Evolutionary conservation across 179 eudicot species (phyloP), one percentile per base, ranked within the genome.

Genomic region (Spergularia azorica): DNA sequence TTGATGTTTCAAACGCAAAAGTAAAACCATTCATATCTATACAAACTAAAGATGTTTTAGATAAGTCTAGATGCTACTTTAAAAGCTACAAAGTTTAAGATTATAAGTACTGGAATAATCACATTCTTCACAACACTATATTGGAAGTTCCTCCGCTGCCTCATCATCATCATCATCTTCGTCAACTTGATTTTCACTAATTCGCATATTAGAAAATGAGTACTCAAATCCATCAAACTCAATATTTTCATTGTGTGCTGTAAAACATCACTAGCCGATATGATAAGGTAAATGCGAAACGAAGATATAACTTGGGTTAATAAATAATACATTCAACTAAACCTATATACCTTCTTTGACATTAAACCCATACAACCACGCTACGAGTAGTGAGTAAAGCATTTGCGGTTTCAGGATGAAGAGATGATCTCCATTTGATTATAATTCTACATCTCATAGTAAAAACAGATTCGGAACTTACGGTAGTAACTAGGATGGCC

Each of bases 321-420:
- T 4, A 14, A 56, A 56, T n/a, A 1, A 11, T 0, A 0, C 6
- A 11, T 11, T 5, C 5, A 10, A 12, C 1, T 56, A 12, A 4
- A n/a, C 5, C 18, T n/a, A 18, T 18, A 11, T 5, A 61, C 14
- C 14, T 21, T 61, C 36, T 61, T 61, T 8, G 9, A 61, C 64
- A 2, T 61, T 11, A 21, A 61, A 61, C 38, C 64, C 36, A 18
- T 61, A 61, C 9, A 61, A 61, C 64, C 36, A 61, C 0, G 64
- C 32, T 61, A 6, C 64, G 64, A 61, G 64, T 61, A 61, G 38
- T 61, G 64, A 18, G 64, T 11, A 61, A 61, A 18, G 64, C 36
- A 61, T 61, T 12, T 2, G 36, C 36, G 5, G 62, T 58, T 20
- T 60, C 64, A 4, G 32, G 64, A 5, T 60, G n/a, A 18, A 12